phyloP scores from a whole-genome alignment of 352 stramenopile species.

The Pythium chondricola region DNA sequence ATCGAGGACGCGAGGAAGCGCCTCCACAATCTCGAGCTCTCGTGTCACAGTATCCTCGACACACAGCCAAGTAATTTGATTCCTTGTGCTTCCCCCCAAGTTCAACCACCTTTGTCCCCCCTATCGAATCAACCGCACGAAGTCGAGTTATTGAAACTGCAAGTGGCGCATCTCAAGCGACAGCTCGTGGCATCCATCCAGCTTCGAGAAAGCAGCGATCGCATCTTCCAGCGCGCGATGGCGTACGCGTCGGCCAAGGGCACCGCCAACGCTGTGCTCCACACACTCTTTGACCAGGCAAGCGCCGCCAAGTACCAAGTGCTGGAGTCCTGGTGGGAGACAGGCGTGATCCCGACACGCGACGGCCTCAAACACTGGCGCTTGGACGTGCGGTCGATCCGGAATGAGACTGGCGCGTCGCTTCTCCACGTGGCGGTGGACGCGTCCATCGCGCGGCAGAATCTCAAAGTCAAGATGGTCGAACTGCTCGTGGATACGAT shows the following conservation, averaged over 20 bases:
- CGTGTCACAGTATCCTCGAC: slow-evolving; percentile 28
- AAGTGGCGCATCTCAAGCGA: slow-evolving; percentile 38
- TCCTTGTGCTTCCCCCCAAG: not conserved
- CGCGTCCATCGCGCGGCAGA: slow-evolving; percentile 55
- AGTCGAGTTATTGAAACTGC: slow-evolving; percentile 35
- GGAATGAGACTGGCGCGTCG: slow-evolving; percentile 56
- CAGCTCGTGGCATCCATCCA: slow-evolving; percentile 40
- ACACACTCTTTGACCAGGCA: slow-evolving; percentile 72
- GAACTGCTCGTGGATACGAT: slow-evolving; percentile 58
- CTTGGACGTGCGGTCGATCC: slow-evolving; percentile 45
- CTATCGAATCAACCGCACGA: not conserved
- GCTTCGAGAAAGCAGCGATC: slow-evolving; percentile 58
- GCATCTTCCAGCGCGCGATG: slow-evolving; percentile 49
- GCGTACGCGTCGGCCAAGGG: slow-evolving; percentile 61
- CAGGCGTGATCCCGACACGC: slow-evolving; percentile 67
- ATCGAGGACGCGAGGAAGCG: slow-evolving; percentile 34
- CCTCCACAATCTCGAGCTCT: slow-evolving; percentile 53
- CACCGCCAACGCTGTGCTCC: slow-evolving; percentile 63
- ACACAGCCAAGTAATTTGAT: not conserved
- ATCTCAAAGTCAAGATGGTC: slow-evolving; percentile 61
- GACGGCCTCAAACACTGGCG: slow-evolving; percentile 71
- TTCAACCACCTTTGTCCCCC: not conserved
- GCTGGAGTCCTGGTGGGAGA: slow-evolving; percentile 55
- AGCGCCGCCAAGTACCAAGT: slow-evolving; percentile 47
- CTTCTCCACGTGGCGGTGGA: slow-evolving; percentile 68